phyloP scores from a whole-genome alignment of 2,329 filamentous ascomycete genomes.

The Penicillium sp. region DNA sequence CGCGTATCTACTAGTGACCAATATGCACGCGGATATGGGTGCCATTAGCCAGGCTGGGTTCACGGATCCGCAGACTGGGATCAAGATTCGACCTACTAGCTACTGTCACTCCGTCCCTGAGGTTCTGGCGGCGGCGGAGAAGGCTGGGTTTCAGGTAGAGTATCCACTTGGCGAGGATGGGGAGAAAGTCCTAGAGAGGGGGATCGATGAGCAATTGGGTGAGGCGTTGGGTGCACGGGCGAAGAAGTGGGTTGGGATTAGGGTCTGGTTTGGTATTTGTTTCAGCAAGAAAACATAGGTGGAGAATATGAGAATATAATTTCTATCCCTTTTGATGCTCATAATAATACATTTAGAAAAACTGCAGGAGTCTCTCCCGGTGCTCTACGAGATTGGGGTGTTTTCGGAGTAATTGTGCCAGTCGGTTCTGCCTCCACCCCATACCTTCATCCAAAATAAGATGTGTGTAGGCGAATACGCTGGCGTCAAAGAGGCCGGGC shows the following conservation, averaged over 20 bases:
- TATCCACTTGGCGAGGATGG: slow-evolving; percentile 18
- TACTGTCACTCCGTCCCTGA: slow-evolving; percentile 53
- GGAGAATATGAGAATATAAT: slow-evolving; percentile 7
- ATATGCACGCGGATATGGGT: slow-evolving; percentile 65
- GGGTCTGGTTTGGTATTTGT: slow-evolving; percentile 51
- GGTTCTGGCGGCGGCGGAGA: slow-evolving; percentile 47
- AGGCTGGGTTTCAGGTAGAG: slow-evolving; percentile 44
- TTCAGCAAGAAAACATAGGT: slow-evolving; percentile 35
- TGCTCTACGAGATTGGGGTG: slow-evolving; percentile 62
- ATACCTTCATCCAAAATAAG: slow-evolving; percentile 63
- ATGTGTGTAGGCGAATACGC: slow-evolving; percentile 84
- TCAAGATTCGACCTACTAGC: slow-evolving; percentile 57
- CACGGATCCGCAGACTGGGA: slow-evolving; percentile 47
- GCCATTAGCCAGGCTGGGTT: slow-evolving; percentile 57
- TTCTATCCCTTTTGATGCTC: slow-evolving; percentile 4
- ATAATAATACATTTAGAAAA: slow-evolving; percentile 39
- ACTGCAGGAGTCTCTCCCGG: slow-evolving; percentile 54
- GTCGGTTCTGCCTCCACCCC: slow-evolving; percentile 58
- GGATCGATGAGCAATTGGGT: slow-evolving; percentile 52
- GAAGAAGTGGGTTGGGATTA: slow-evolving; percentile 57
- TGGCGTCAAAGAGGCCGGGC: slow-evolving; percentile 78
- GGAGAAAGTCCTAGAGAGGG: slow-evolving; percentile 37
- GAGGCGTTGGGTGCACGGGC: slow-evolving; percentile 56
- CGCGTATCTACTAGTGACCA: slow-evolving; percentile 56
- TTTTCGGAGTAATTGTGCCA: slow-evolving; percentile 54